Base-by-base conservation (phyloP, 2,329 filamentous ascomycete species). In the Penicillium sp. region DNA sequence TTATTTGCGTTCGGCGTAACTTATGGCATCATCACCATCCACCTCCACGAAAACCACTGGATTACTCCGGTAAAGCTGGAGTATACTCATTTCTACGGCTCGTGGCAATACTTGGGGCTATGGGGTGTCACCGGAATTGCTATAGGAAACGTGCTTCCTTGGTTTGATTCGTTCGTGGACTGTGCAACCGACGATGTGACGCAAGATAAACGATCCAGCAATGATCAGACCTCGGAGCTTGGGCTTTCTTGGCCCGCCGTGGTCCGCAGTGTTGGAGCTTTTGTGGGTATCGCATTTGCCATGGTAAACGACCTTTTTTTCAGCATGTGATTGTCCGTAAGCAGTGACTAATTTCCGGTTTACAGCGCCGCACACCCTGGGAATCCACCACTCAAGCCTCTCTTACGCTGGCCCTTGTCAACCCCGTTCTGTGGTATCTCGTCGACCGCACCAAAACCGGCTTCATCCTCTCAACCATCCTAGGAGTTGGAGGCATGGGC, bases 351-450 rank as follows among this genome's bases (percentile, higher is more conserved):
- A 63, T 30, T 65, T 61, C 59, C 58, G 64, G 67, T 64, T 56
- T 29, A 52, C 70, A 96, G 92, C 90, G 95, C 67, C 92, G 91
- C 76, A 86, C 97, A 9, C 91, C 92, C 1, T 99, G 95, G 95
- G 86, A 93, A 70, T 97, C 93, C 8, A 95, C 93, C 1, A 87
- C 97, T n/a, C 95, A 99, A 78, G 88, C 96, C 21, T 96, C 93
- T 1, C 78, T 96, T 29, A 95, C 93, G 1, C 88, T 99, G 53
- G 91, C 93, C 23, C 87, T 98, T 63, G 92, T 91, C 21, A 98
- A 98, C 74, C 94, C 95, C 1, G 90, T 95, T 9, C 82, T 99
- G 19, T 99, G 95, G 95, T 99, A 96, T 78, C 84, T 98, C 26
- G 91, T 99, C 72, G 95, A 99, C 78, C 91, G 94, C 55, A 95